Conservation (phyloP, 2,329 filamentous ascomycete genomes). For the Hypoxylon sp. region DNA sequence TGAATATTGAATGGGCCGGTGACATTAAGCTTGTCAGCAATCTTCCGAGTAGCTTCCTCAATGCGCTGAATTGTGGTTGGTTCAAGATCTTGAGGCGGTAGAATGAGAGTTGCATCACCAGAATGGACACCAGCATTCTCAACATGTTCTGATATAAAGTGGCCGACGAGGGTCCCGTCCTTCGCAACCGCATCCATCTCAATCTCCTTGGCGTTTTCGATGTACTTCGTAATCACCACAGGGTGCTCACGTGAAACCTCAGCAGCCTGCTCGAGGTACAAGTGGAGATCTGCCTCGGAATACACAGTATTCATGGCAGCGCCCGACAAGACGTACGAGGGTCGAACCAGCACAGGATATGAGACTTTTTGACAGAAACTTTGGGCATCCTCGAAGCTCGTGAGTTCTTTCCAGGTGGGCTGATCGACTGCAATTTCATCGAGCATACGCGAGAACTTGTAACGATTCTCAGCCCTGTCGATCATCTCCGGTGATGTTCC, state of each 20-base stretch:
- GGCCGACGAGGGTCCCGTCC: constrained; percentile 89
- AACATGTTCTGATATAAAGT: constrained; percentile 98
- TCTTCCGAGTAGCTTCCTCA: constrained; percentile 95
- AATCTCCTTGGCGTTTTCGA: constrained; percentile 99
- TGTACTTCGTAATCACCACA: constrained; percentile 99
- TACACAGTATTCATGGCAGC: constrained; percentile 99
- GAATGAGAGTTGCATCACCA: constrained; percentile 94
- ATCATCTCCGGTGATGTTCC: constrained; percentile 99
- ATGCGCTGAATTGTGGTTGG: constrained; percentile 90
- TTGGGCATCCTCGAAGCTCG: constrained; percentile 91
- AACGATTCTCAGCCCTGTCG: constrained; percentile 95
- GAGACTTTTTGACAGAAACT: constrained; percentile 89
- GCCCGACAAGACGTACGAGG: constrained; percentile 96
- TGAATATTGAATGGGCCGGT: constrained; percentile 99
- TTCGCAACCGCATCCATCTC: constrained; percentile 99
- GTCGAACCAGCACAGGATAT: constrained; percentile 94
- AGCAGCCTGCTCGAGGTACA: constrained; percentile 89
- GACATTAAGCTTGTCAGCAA: constrained; percentile 92
- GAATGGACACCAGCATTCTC: constrained; percentile 99
- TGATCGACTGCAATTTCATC: constrained; percentile 96
- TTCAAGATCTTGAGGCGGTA: constrained; percentile 94
- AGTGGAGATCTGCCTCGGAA: constrained; percentile 91
- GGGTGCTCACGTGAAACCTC: constrained; percentile 96
- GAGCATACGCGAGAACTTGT: constrained; percentile 98
- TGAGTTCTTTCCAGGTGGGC: constrained; percentile 97